These are phyloP conservation scores for Mimosa pudica DNA, from an alignment of 306 rosid species.

Conservation along the genomic window DNA sequence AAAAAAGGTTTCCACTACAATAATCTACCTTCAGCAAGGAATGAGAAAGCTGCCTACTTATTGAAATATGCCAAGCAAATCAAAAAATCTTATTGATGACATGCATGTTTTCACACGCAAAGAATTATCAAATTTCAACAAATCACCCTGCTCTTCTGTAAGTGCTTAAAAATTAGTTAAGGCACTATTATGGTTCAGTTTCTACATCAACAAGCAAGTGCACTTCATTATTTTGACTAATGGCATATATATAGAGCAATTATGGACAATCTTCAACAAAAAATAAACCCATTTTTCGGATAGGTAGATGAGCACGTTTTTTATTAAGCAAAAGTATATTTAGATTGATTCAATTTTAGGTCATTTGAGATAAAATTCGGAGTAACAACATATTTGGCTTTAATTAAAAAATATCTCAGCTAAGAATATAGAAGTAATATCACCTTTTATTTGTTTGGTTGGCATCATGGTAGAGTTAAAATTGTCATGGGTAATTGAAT, in stretches of 20 bases:
- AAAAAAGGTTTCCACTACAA: not conserved
- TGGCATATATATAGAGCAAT: not conserved
- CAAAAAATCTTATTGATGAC: not conserved
- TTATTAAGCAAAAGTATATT: not conserved
- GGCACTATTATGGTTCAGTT: not conserved
- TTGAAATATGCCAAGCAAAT: not conserved
- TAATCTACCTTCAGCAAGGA: not conserved
- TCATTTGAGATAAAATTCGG: not conserved
- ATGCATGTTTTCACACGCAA: not conserved
- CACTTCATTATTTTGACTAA: not conserved
- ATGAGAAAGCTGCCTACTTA: not conserved
- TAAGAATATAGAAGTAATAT: not conserved
- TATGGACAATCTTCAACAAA: not conserved
- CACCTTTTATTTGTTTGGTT: not conserved
- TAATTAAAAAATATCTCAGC: no score
- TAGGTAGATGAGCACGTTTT: not conserved
- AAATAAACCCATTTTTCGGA: not conserved
- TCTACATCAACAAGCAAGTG: not conserved
- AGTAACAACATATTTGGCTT: not conserved
- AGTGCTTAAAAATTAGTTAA: not conserved
- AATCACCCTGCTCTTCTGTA: not conserved
- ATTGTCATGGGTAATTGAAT: not conserved
- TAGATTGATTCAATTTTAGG: no score
- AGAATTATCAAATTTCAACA: constrained; percentile 8
- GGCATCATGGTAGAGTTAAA: not conserved